Percentiles rank a stretch among this genome's conserved stretches.
Conservation (phyloP, 495 filamentous ascomycete genomes). For the Penicillium coffeae region DNA sequence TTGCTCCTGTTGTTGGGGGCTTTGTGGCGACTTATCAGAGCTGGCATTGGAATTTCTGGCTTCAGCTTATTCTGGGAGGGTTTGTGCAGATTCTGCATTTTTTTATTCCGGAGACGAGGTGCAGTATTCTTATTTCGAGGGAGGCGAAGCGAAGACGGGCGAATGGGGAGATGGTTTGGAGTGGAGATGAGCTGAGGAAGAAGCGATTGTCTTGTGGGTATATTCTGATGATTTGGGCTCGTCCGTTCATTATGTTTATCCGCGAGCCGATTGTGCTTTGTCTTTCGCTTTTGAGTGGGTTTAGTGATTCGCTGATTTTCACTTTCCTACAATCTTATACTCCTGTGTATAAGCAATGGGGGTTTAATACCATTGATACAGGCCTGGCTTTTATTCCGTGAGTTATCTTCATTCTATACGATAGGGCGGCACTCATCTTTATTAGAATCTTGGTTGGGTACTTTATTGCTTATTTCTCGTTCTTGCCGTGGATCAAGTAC, state of each 20-base stretch:
- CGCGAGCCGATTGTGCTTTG: constrained; percentile 72
- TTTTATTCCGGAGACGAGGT: constrained; percentile 63
- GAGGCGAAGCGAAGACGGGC: constrained; percentile 62
- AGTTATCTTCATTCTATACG: constrained; percentile 1
- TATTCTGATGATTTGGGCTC: constrained; percentile 59
- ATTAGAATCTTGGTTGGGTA: constrained; percentile 61
- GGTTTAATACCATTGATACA: constrained; percentile 50
- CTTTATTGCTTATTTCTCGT: constrained; percentile 58
- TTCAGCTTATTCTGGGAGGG: constrained; percentile 73
- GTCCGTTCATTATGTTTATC: constrained; percentile 76
- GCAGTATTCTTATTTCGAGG: constrained; percentile 61
- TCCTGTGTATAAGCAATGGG: constrained; percentile 64
- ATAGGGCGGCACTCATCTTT: neutral
- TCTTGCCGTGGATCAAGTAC: constrained; percentile 59
- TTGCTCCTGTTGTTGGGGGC: constrained; percentile 77
- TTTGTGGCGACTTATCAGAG: constrained; percentile 61
- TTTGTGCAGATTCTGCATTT: constrained; percentile 63
- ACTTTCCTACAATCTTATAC: constrained; percentile 69
- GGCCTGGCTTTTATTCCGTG: constrained; percentile 61
- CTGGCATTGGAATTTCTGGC: constrained; percentile 80
- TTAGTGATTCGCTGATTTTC: constrained; percentile 78
- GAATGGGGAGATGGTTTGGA: constrained; percentile 53
- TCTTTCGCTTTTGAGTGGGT: constrained; percentile 68
- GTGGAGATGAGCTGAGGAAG: constrained; percentile 58
- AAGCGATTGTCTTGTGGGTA: constrained; percentile 50